Evolutionary conservation across 2,329 filamentous ascomycete species (phyloP).

Genomic region (Fusarium continuum): DNA sequence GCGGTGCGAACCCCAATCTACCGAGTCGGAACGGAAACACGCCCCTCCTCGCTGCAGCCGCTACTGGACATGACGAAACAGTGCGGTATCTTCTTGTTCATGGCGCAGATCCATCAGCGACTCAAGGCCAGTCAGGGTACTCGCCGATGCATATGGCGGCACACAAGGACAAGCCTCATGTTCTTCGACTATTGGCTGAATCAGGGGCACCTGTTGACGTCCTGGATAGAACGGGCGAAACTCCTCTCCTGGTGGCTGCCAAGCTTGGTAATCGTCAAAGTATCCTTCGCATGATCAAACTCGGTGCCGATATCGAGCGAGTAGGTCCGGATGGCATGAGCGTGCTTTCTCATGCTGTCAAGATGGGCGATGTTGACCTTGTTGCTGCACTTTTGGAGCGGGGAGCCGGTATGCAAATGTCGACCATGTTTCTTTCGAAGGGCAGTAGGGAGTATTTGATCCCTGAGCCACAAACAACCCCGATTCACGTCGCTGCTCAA

Average conservation of each 20-base stretch:
- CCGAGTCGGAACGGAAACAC: constrained; percentile 43
- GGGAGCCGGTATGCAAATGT: constrained; percentile 35
- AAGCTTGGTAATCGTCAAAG: constrained; percentile 41
- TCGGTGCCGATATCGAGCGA: constrained; percentile 41
- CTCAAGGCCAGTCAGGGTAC: constrained; percentile 39
- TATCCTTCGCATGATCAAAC: constrained; percentile 35
- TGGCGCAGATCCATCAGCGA: constrained; percentile 37
- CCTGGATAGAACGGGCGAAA: constrained; percentile 39
- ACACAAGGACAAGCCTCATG: constrained; percentile 40
- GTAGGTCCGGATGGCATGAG: constrained; percentile 43
- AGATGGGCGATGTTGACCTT: constrained; percentile 36
- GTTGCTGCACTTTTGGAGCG: constrained; percentile 38
- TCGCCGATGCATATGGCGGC: constrained; percentile 44
- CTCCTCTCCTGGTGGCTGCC: constrained; percentile 42
- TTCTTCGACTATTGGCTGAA: constrained; percentile 37
- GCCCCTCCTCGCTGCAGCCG: constrained; percentile 40
- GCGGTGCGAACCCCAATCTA: constrained; percentile 40
- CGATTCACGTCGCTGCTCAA: constrained; percentile 41
- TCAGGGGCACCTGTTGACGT: constrained; percentile 38
- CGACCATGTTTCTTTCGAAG: not conserved
- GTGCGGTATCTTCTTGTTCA: constrained; percentile 42
- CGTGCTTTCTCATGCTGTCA: constrained; percentile 44
- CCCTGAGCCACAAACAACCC: constrained; percentile 41
- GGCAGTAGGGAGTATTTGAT: constrained; percentile 35
- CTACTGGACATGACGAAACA: constrained; percentile 43